Conservation (phyloP, 495 filamentous ascomycete genomes). For the Mycothermus thermophilus region DNA sequence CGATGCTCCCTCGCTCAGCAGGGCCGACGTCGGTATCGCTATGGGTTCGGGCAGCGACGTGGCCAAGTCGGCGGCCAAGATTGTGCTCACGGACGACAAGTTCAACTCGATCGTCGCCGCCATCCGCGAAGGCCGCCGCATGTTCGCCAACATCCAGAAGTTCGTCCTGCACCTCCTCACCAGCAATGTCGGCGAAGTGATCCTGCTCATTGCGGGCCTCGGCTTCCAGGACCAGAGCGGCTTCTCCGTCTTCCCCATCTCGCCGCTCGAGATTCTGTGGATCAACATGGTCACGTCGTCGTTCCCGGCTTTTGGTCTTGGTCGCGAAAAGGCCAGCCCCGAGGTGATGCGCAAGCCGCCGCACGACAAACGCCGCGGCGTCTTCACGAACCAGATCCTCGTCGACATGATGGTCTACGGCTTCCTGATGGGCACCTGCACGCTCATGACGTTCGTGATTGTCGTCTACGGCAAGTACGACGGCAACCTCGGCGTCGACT, state of each 20-base stretch:
- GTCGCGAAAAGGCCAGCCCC: slow-evolving; percentile 50
- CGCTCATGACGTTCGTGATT: slow-evolving; percentile 53
- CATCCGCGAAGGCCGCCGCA: slow-evolving; percentile 55
- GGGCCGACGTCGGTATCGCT: slow-evolving; percentile 72
- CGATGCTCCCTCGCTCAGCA: slow-evolving; percentile 64
- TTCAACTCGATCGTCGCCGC: slow-evolving; percentile 68
- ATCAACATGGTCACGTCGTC: slow-evolving; percentile 67
- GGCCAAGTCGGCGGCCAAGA: slow-evolving; percentile 78
- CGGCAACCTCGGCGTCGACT: slow-evolving; percentile 46
- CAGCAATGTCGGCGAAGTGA: slow-evolving; percentile 63
- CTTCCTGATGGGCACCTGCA: slow-evolving; percentile 50
- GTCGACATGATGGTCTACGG: slow-evolving; percentile 65
- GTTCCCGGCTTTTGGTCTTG: slow-evolving; percentile 61
- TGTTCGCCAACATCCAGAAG: slow-evolving; percentile 77
- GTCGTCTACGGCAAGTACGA: slow-evolving; percentile 49
- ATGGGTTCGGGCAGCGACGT: slow-evolving; percentile 84
- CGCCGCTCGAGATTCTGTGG: slow-evolving; percentile 64
- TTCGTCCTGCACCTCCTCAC: slow-evolving; percentile 62
- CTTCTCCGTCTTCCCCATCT: slow-evolving; percentile 60
- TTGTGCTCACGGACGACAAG: slow-evolving; percentile 81
- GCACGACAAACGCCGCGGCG: slow-evolving; percentile 48
- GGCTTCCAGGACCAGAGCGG: slow-evolving; percentile 51
- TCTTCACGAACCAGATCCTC: slow-evolving; percentile 58
- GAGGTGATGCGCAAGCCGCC: slow-evolving; percentile 62
- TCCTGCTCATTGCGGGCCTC: slow-evolving; percentile 55